Conservation (phyloP, 208 protist genomes). For the Leishmania lainsoni region DNA sequence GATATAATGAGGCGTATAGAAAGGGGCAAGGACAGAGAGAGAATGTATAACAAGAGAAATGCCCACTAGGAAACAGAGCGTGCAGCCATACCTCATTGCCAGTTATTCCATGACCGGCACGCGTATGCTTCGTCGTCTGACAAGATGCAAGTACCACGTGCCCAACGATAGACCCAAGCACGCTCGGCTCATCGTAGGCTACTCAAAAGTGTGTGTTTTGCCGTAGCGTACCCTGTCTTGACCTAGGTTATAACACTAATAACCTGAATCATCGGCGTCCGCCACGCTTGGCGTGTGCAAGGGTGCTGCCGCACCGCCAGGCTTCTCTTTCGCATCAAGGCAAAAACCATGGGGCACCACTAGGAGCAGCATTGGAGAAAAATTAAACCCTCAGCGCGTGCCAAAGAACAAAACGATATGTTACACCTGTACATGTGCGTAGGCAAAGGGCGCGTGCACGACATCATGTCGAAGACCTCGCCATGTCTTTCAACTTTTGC, state of each 20-base stretch:
- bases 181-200: neutral
- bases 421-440: slow-evolving; percentile 6
- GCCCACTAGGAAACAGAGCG: neutral
- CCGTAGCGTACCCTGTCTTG: neutral
- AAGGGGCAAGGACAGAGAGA: neutral
- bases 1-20: neutral
- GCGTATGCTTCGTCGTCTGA: neutral
- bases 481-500: slow-evolving; percentile 38
- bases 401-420: neutral
- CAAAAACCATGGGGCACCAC: neutral
- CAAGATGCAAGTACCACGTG: neutral
- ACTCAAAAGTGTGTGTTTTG: neutral
- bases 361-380: neutral
- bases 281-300: neutral
- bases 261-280: neutral
- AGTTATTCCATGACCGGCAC: neutral
- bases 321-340: neutral
- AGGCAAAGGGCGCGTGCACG: neutral
- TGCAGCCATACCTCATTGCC: neutral
- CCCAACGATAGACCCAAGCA: neutral
- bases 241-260: neutral
- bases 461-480: slow-evolving; percentile 10
- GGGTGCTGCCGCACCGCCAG: neutral
- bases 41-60: neutral
- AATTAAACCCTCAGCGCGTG: neutral